Evolutionary conservation across 2,329 filamentous ascomycete genomes (phyloP), one percentile per base, ranked within the genome.

Genomic region (Microcyclospora pomicola): DNA sequence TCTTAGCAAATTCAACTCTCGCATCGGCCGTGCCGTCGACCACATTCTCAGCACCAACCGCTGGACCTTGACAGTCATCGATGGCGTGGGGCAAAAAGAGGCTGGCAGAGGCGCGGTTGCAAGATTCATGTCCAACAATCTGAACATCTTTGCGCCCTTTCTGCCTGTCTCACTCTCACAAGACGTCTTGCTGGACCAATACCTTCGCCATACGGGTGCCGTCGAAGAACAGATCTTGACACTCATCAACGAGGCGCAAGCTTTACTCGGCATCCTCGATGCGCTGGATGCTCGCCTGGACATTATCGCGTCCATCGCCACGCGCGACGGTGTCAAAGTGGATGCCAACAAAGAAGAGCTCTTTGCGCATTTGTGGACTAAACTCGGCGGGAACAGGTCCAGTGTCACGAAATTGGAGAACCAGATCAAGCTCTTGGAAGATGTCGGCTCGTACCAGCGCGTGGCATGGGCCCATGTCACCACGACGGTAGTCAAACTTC

Each of bases 1-100:
- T 39, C 67, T 91, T 4, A 77, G 80, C 43, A 72, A 69, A 41
- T 91, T 87, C 68, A 87, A 87, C 60, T 76, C 73, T 0, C 77
- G 80, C 48, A 78, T 87, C 46, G 80, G 80, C 4, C 70, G 75
- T 9, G 77, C 79, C 1, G 76, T 87, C 28, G 82, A 88, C 51
- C 73, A 73, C 28, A 76, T 87, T 35, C 77, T 87, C 42, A 72
- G 69, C 44, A 83, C 81, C 39, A 86, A 84, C 51, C 72, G 73
- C 38, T 86, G 79, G 79, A 87, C 82, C 0, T 70, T 77, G 34
- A 69, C 75, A 12, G 75, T 79, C 33, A 71, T 86, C 34, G 71
- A 80, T 48, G 72, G 72, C 6, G 65, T 83, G n/a, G 65, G 64
- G 0, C 42, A 60, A 6, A 53, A 63, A 7, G 59, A 68, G 38